Base-by-base conservation (phyloP, 192 early-diverging fungal genomes). In the Backusella tarrabulga region DNA sequence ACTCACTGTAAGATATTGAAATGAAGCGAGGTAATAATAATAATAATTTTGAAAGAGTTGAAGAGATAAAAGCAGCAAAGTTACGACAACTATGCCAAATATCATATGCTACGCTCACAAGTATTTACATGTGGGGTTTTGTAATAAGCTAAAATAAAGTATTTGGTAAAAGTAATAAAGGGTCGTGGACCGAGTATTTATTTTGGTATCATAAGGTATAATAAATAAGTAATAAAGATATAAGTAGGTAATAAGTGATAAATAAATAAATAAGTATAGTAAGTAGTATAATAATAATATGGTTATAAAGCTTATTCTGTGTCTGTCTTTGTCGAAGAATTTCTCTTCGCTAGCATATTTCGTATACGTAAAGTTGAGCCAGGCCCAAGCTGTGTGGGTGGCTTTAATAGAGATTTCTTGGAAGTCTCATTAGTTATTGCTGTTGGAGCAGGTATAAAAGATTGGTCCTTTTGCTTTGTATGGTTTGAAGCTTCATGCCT, bases 351-450 rank as follows among this genome's bases (percentile, higher is more conserved):
- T 26, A 78, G 42, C 77, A 78, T 78, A 32, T 67, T 73, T 19
- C 77, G 56, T 54, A 78, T 34, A 73, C 77, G 42, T 50, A 78
- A 52, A 19, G 77, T 78, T 40, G 77, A 78, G 0, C 77, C 77
- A 54, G 77, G 77, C 17, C 77, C 72, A 46, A 32, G 56, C 41
- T 77, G 68, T 26, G 46, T 76, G 38, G 75, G 75, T n/a, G 75
- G 41, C 32, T 76, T 76, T n/a, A 76, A 32, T n/a, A 68, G 6
- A n/a, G 75, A 76, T 21, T 72, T 72, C 21, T 72, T 72, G 6
- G 21, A 46, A 17, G 42, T 7, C 17, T 35, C 63, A 12, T 29
- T 26, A 60, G 21, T 63, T 63, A 14, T 63, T 63, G 23, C 21
- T 63, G 56, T 12, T 63, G 56, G 56, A 29, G 56, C 56, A 63